Evolutionary conservation across 345 rosid species (phyloP).

Genomic region (Aurinia saxatilis): DNA sequence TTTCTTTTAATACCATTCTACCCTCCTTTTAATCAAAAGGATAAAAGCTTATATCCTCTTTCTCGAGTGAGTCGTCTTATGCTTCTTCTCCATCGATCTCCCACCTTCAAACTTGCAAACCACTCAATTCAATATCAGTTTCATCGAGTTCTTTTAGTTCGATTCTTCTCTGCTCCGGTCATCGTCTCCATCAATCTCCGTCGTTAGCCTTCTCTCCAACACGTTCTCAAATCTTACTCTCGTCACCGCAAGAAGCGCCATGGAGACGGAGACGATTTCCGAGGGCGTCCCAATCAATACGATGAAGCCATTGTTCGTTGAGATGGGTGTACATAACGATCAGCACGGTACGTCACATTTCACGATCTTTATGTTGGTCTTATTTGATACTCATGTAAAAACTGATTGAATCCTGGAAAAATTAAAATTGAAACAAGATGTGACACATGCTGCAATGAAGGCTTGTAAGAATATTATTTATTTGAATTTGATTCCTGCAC

Average conservation of each 20-base stretch:
- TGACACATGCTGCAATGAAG: constrained; percentile 76
- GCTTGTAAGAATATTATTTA: constrained; percentile 88
- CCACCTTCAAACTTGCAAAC: too few species aligned
- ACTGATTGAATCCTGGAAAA: too few species aligned
- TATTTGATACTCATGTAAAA: background rate
- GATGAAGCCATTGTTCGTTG: constrained; percentile 84
- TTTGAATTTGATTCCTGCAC: constrained; percentile 89
- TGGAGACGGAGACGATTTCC: constrained; percentile 33
- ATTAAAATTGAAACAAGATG: constrained; percentile 48
- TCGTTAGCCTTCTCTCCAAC: background rate
- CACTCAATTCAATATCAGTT: constrained; percentile 11
- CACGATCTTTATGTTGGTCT: constrained; percentile 4
- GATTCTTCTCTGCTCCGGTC: background rate
- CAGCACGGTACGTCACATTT: constrained; percentile 55
- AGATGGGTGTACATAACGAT: constrained; percentile 99
- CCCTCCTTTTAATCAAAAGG: too few species aligned
- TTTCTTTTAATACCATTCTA: too few species aligned
- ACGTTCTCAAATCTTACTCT: constrained; percentile 26
- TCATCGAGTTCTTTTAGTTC: background rate
- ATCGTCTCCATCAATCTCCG: constrained; percentile 10
- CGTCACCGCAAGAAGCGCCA: constrained; percentile 26
- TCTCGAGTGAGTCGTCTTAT: too few species aligned
- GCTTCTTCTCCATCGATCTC: too few species aligned
- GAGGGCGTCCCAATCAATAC: constrained; percentile 30
- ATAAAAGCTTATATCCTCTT: too few species aligned